phyloP scores from a whole-genome alignment of 2,329 filamentous ascomycete species.

The Parasarocladium wereldwijsianum region DNA sequence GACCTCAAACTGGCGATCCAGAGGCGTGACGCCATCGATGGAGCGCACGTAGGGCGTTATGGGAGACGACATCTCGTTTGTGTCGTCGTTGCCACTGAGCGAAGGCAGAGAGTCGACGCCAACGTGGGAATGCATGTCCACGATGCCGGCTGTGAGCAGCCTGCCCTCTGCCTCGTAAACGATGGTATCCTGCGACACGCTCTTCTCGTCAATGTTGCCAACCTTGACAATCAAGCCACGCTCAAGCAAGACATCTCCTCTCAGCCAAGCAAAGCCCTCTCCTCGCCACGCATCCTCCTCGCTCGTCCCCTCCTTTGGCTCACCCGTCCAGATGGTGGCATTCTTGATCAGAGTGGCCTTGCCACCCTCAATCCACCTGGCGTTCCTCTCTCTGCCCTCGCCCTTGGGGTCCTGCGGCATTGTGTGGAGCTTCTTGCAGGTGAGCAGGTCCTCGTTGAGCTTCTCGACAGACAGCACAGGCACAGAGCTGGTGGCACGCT shows the following conservation, averaged over 20 bases:
- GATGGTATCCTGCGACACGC: constrained; percentile 30
- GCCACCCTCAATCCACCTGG: constrained; percentile 42
- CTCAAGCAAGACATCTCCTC: constrained; percentile 45
- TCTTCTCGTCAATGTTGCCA: constrained; percentile 22
- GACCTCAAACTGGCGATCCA: constrained; percentile 15
- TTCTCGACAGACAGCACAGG: constrained; percentile 27
- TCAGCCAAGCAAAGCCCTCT: constrained; percentile 44
- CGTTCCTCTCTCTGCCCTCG: constrained; percentile 41
- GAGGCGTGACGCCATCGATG: constrained; percentile 38
- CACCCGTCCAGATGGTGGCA: constrained; percentile 51
- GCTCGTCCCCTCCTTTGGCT: constrained; percentile 35
- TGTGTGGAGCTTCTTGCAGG: constrained; percentile 38
- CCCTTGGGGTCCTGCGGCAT: constrained; percentile 42
- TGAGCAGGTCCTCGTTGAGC: constrained; percentile 37
- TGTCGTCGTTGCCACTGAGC: constrained; percentile 39
- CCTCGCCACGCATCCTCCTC: constrained; percentile 39
- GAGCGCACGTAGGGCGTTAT: constrained; percentile 55
- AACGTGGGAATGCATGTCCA: constrained; percentile 59
- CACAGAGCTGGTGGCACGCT: constrained; percentile 11
- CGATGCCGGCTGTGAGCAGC: constrained; percentile 49
- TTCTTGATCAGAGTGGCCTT: constrained; percentile 50
- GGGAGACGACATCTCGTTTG: constrained; percentile 48
- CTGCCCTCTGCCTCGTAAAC: constrained; percentile 45
- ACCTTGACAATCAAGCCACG: constrained; percentile 46
- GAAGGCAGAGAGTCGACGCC: constrained; percentile 43